A percentile compares a stretch with the other conserved stretches of the same genome.
These are phyloP conservation scores for Ophiostoma himal-ulmi DNA, from an alignment of 2,329 filamentous ascomycete genomes.

Conservation along the genomic window DNA sequence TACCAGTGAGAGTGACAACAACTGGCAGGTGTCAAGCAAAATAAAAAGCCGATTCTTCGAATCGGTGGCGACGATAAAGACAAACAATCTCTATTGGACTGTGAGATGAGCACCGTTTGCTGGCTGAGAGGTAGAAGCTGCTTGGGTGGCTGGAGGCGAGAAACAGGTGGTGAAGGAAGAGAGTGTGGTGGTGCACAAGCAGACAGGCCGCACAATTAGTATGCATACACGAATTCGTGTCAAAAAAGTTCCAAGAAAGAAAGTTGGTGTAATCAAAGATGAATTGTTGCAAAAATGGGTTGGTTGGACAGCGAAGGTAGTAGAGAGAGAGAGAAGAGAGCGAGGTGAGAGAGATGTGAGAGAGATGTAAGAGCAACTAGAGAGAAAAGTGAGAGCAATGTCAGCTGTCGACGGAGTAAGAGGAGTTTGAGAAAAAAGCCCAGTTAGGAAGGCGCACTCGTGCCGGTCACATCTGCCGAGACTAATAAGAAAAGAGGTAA, in stretches of 20 bases:
- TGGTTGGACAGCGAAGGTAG: no score
- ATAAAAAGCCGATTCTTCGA: background rate
- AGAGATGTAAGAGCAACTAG: background rate
- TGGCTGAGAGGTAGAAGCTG: constrained; percentile 9
- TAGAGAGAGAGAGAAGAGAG: background rate
- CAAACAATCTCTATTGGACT: background rate
- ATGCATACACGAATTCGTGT: constrained; percentile 24
- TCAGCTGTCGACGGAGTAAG: background rate
- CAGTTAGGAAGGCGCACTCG: background rate
- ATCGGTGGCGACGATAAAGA: background rate
- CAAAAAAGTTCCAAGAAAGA: constrained; percentile 28
- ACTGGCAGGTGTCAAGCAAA: background rate
- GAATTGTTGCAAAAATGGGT: constrained; percentile 15
- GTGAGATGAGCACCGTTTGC: background rate
- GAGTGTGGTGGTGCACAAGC: background rate
- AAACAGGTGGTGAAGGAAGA: background rate
- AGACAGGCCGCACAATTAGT: constrained; percentile 16
- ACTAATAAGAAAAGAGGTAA: background rate
- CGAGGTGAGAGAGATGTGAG: background rate
- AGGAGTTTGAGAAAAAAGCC: background rate
- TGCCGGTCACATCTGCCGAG: background rate
- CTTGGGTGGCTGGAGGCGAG: constrained; percentile 10
- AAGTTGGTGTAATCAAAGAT: constrained; percentile 17
- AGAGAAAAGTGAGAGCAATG: background rate
- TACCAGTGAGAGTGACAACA: constrained; percentile 5